Conservation (phyloP, 345 rosid genomes). For the Laguncularia racemosa region DNA sequence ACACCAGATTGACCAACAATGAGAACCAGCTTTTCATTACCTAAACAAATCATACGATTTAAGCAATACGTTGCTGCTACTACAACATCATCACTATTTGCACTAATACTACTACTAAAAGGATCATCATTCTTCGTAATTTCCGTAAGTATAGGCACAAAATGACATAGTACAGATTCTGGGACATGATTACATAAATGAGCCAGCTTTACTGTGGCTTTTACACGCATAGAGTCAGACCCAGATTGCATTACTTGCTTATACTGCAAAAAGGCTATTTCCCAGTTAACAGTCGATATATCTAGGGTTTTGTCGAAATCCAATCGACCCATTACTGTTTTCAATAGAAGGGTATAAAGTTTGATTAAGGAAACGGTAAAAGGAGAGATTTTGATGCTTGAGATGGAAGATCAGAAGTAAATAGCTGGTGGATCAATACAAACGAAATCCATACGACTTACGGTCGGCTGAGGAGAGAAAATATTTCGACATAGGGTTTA, state of each 20-base stretch:
- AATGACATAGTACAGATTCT: constrained; percentile 10
- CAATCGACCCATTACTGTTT: constrained; percentile 13
- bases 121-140: constrained; percentile 16
- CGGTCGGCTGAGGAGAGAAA: no score
- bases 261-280: constrained; percentile 24
- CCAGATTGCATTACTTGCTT: constrained; percentile 29
- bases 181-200: constrained; percentile 25
- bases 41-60: constrained; percentile 31
- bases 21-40: constrained; percentile 26
- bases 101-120: constrained; percentile 14
- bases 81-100: constrained; percentile 8
- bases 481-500: no score
- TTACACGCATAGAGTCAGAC: constrained; percentile 22
- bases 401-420: no score
- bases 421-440: no score
- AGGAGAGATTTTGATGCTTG: no score
- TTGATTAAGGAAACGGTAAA: no score
- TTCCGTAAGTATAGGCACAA: constrained; percentile 32
- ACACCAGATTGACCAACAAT: constrained; percentile 40
- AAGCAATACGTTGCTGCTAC: constrained; percentile 38
- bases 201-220: constrained; percentile 30
- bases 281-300: constrained; percentile 27
- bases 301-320: constrained; percentile 5
- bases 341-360: no score
- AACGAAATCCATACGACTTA: no score